Percentiles rank a stretch among this genome's conserved stretches.
Evolutionary conservation across 2,329 filamentous ascomycete species (phyloP).

Genomic region (Fusarium sp.): DNA sequence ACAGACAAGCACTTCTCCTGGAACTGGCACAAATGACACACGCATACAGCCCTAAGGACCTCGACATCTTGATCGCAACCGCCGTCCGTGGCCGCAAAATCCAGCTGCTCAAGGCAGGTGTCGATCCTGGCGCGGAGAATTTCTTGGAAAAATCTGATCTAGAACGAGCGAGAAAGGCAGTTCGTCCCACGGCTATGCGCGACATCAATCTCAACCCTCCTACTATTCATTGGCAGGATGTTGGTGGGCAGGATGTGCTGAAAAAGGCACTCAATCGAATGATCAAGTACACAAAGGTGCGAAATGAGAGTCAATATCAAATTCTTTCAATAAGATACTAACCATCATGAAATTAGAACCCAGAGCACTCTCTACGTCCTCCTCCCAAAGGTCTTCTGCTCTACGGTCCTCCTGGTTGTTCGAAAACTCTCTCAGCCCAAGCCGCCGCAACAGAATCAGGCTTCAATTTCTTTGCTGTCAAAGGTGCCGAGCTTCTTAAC

Average conservation of each 20-base stretch:
- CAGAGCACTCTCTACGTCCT: conserved; percentile 55
- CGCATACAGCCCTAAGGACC: conserved; percentile 84
- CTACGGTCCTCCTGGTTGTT: conserved; percentile 93
- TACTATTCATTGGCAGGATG: conserved; percentile 85
- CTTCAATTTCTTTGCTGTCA: conserved; percentile 93
- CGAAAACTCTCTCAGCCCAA: conserved; percentile 91
- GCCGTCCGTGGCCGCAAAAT: conserved; percentile 42
- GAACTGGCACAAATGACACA: conserved; percentile 79
- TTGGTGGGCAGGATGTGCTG: conserved; percentile 83
- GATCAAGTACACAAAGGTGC: conserved; percentile 53
- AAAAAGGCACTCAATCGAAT: conserved; percentile 69
- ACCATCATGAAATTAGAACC: conserved; percentile 33
- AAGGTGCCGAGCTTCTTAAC: conserved; percentile 90
- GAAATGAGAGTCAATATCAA: background rate
- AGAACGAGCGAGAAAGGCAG: conserved; percentile 69
- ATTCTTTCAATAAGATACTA: background rate
- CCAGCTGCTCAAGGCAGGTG: conserved; percentile 37
- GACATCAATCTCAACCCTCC: conserved; percentile 90
- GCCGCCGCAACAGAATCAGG: conserved; percentile 90
- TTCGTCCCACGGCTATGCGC: conserved; percentile 86
- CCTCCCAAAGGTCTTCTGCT: conserved; percentile 85
- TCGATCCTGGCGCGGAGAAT: conserved; percentile 32
- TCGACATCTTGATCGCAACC: conserved; percentile 67
- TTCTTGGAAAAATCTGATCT: conserved; percentile 62
- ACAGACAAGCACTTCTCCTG: conserved; percentile 62